These are phyloP conservation scores for Nematodospora valgi DNA, from an alignment of 805 yeast species.

Conservation along the genomic window DNA sequence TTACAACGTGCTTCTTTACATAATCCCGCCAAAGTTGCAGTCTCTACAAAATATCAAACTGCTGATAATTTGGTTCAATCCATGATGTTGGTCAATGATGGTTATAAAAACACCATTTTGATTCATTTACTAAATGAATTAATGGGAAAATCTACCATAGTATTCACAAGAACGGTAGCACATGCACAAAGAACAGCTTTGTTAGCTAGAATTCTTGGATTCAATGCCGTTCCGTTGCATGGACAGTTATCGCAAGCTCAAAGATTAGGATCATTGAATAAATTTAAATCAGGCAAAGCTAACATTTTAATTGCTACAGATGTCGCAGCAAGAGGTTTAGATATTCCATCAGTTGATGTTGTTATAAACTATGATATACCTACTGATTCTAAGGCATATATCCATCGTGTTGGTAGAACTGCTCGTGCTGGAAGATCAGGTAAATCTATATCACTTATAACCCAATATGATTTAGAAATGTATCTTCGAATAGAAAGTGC, in stretches of 20 bases:
- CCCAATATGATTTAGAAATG: conserved; percentile 91
- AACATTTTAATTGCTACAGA: conserved; percentile 77
- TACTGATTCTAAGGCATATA: conserved; percentile 78
- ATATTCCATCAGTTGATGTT: conserved; percentile 75
- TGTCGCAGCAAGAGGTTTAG: conserved; percentile 87
- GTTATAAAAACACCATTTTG: conserved; percentile 83
- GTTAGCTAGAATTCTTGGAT: conserved; percentile 75
- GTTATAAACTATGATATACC: conserved; percentile 80
- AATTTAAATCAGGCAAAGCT: conserved; percentile 70
- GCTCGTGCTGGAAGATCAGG: conserved; percentile 94
- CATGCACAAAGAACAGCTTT: conserved; percentile 90
- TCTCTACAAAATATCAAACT: conserved; percentile 83
- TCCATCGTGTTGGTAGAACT: conserved; percentile 91
- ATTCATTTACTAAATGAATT: conserved; percentile 80
- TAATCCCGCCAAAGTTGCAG: conserved; percentile 89
- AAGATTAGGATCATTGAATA: conserved; percentile 75
- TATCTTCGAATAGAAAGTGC: conserved; percentile 87
- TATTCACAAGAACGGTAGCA: conserved; percentile 92
- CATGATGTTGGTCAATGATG: conserved; percentile 87
- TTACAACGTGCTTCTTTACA: conserved; percentile 87
- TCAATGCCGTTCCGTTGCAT: conserved; percentile 87
- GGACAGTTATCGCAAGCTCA: conserved; percentile 88
- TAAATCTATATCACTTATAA: conserved; percentile 79
- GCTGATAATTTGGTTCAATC: conserved; percentile 91
- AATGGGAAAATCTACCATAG: conserved; percentile 80